Evolutionary conservation across 495 filamentous ascomycete species (phyloP).

Genomic region (Collariella sp.): DNA sequence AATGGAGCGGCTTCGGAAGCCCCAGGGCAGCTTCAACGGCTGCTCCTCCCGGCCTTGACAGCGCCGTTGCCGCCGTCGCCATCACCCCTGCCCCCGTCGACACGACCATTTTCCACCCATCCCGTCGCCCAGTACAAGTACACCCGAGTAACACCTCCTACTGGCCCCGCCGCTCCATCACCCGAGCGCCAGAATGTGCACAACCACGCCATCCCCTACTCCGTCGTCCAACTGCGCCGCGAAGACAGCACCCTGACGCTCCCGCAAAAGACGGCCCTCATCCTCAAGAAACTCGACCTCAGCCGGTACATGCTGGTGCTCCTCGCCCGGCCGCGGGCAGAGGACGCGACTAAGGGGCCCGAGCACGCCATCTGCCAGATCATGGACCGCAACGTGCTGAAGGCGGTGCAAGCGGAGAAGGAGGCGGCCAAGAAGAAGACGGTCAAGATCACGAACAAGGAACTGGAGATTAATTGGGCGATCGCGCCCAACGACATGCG

Average conservation of each 20-base stretch:
- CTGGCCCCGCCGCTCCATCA: background rate
- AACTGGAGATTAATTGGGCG: constrained; percentile 78
- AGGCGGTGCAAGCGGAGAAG: constrained; percentile 22
- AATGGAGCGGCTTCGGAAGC: constrained; percentile 8
- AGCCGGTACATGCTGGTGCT: constrained; percentile 48
- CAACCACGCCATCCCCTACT: constrained; percentile 49
- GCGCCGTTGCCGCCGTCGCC: background rate
- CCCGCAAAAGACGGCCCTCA: constrained; percentile 32
- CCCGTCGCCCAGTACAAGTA: background rate
- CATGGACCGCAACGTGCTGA: constrained; percentile 36
- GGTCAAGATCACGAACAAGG: constrained; percentile 35
- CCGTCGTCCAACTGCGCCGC: constrained; percentile 47
- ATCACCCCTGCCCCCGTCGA: background rate
- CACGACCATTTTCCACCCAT: constrained; percentile 4
- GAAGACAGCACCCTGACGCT: constrained; percentile 40
- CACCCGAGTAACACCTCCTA: background rate
- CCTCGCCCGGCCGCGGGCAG: constrained; percentile 35
- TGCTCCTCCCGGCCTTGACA: constrained; percentile 12
- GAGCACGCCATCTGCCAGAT: constrained; percentile 57
- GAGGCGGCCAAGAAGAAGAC: constrained; percentile 18
- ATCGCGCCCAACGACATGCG: constrained; percentile 59
- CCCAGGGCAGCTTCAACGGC: constrained; percentile 8
- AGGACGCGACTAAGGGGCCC: background rate
- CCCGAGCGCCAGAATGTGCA: background rate
- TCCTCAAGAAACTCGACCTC: constrained; percentile 44